Evolutionary conservation across 495 filamentous ascomycete species (phyloP).

Genomic region (Xylaria scruposa): DNA sequence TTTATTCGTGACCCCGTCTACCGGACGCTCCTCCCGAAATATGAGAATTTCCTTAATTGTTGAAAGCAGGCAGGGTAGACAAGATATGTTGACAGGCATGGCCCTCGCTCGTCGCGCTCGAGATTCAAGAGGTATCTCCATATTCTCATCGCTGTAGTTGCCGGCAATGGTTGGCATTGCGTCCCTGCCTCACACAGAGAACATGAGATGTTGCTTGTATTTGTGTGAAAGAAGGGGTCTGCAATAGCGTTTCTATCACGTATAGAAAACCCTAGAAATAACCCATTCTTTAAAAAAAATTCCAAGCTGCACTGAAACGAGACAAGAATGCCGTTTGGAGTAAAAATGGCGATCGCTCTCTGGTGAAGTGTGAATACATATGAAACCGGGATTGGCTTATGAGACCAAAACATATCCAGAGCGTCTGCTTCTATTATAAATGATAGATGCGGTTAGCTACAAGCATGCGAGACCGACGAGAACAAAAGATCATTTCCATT

Average conservation of each 20-base stretch:
- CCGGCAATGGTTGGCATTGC: not conserved
- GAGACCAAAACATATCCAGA: not conserved
- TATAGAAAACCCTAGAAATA: not conserved
- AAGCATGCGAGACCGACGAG: too few species aligned
- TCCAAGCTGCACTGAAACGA: not conserved
- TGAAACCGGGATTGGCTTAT: not conserved
- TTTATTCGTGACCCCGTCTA: not conserved
- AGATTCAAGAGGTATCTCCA: not conserved
- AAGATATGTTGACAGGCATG: not conserved
- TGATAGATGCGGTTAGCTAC: too few species aligned
- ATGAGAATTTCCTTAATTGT: not conserved
- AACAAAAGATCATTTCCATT: too few species aligned
- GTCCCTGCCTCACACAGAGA: not conserved
- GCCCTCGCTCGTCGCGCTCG: not conserved
- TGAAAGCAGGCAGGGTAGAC: not conserved
- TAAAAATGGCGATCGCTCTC: not conserved
- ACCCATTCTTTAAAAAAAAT: too few species aligned
- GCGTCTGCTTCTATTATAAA: too few species aligned
- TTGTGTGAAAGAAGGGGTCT: not conserved
- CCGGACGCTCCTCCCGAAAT: not conserved
- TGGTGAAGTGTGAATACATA: too few species aligned
- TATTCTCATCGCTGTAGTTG: not conserved
- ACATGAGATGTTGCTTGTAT: not conserved
- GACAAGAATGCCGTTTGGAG: not conserved
- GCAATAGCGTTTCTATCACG: not conserved